Percentiles rank a stretch among this genome's conserved stretches.
Evolutionary conservation across 140 eudicot genomes (phyloP).

Genomic region (Eryngium alpinum): DNA sequence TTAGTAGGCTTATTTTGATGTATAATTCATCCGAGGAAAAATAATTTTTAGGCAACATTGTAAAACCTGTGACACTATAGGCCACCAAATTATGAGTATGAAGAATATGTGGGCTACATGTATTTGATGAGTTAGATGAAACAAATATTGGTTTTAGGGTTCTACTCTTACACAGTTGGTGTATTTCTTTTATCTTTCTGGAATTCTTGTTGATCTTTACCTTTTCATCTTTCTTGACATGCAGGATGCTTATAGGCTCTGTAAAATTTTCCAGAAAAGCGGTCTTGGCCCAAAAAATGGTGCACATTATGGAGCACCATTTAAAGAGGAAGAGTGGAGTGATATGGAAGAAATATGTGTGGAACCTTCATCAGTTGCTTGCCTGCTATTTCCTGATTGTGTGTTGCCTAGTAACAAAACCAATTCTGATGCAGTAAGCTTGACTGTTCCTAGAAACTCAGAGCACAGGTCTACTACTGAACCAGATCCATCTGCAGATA

Average conservation of each 20-base stretch:
- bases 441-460: background rate
- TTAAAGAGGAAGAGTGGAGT: constrained; percentile 62
- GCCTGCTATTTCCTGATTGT: background rate
- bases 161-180: background rate
- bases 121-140: no score
- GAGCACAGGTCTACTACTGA: background rate
- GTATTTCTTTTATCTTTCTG: background rate
- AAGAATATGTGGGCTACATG: no score
- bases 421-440: background rate
- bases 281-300: constrained; percentile 77
- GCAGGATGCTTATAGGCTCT: constrained; percentile 62
- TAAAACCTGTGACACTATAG: constrained; percentile 4
- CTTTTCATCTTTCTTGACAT: background rate
- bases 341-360: constrained; percentile 17
- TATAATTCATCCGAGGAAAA: no score
- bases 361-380: constrained; percentile 6
- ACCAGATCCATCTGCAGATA: background rate
- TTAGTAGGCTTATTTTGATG: no score
- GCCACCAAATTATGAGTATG: no score
- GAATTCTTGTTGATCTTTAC: background rate
- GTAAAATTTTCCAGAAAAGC: constrained; percentile 62
- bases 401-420: background rate
- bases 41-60: background rate
- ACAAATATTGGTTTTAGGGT: background rate
- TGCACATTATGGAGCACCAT: constrained; percentile 81